Base-by-base conservation (phyloP, 1,139 yeast species). In the Blastobotrys capitulatus region DNA sequence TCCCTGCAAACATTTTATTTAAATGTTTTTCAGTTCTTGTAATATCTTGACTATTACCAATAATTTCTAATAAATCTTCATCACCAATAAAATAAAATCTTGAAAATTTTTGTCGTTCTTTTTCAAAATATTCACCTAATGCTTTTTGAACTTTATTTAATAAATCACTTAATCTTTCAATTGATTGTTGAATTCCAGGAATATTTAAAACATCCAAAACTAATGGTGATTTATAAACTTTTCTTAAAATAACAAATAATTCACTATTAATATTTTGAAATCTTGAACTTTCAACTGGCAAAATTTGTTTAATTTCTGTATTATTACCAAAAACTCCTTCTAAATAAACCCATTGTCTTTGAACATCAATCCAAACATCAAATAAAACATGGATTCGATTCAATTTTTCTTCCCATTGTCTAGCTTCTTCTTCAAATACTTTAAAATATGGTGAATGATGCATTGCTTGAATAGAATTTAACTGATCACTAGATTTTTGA, bases 1-100 rank as follows among this genome's bases (percentile, higher is more conserved):
- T 71, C 1, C 95, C 95, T 2, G 80, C 67, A 64, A 85, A 89
- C 81, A 92, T 77, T 60, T 86, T 87, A 47, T 72, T 73, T 49
- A 88, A 66, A 60, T 86, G 94, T 53, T 73, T 75, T 27, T 83
- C 82, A 2, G 83, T 70, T 8, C 77, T 64, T 0, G 55, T 53
- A 4, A 79, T 64, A 57, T 83, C 78, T 8, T 67, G 68, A 0
- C 82, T 72, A 51, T 82, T 76, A 3, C 97, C 96, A 49, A 92
- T 77, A 38, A 92, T 77, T 55, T 88, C 95, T 37, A 92, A 69
- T 38, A 92, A 70, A 62, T 90, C 97, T 55, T 89, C 96, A 61
- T 92, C 92, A 6, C 97, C 97, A 37, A 92, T 71, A 61, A 92
- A 90, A 59, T 84, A 89, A 53, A 90, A 85, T 42, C 97, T 73